These are phyloP conservation scores for Dendrocalamus sinicus DNA, from an alignment of 176 grass and related monocot genomes.

Conservation along the genomic window DNA sequence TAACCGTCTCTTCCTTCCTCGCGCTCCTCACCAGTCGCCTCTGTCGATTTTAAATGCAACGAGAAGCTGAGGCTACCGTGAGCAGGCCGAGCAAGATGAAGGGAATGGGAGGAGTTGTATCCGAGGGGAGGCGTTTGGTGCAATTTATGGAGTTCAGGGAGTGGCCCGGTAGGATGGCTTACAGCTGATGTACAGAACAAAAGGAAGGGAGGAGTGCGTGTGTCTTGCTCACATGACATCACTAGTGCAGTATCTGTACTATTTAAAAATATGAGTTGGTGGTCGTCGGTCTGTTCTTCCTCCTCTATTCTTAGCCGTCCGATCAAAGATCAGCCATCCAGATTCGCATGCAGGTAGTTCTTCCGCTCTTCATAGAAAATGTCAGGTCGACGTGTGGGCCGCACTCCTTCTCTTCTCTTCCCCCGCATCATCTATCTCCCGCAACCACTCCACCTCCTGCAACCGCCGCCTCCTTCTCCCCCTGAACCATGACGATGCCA, in stretches of 20 bases:
- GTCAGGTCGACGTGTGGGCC: too few relatives aligned
- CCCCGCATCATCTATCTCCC: too few relatives aligned
- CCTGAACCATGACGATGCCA: too few relatives aligned
- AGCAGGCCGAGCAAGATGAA: constrained; percentile 28
- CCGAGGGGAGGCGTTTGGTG: constrained; percentile 35
- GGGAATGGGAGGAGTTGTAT: neutral
- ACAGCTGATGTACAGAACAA: constrained; percentile 37
- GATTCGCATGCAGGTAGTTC: too few relatives aligned
- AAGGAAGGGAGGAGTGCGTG: constrained; percentile 13
- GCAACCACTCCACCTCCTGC: too few relatives aligned
- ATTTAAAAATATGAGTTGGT: too few relatives aligned
- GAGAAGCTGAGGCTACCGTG: constrained; percentile 21
- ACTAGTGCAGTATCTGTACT: constrained; percentile 48
- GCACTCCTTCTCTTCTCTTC: too few relatives aligned
- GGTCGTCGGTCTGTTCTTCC: too few relatives aligned
- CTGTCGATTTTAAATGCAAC: neutral
- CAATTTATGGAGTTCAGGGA: constrained; percentile 68
- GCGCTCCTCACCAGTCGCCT: constrained; percentile 13
- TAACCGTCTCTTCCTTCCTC: constrained; percentile 57
- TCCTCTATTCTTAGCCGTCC: too few relatives aligned
- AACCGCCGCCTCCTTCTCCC: too few relatives aligned
- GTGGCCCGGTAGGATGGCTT: constrained; percentile 28
- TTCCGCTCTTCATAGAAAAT: too few relatives aligned
- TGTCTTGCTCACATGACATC: constrained; percentile 57
- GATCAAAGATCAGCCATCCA: too few relatives aligned